Percentiles rank a stretch among this genome's conserved stretches.
Evolutionary conservation across 345 rosid genomes (phyloP).

Genomic region (Salix suchowensis): DNA sequence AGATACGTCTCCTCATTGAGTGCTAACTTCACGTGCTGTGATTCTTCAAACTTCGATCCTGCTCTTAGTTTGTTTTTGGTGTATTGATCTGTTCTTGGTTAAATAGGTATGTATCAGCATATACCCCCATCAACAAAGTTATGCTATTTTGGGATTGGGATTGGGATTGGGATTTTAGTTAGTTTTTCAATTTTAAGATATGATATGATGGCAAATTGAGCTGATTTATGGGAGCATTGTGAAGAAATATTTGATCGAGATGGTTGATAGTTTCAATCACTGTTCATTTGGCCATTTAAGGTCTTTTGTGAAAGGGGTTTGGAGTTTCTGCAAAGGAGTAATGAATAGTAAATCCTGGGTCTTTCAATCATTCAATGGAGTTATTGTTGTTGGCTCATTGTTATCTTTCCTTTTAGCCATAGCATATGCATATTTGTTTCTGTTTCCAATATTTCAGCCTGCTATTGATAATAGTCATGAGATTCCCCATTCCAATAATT

Average conservation of each 20-base stretch:
- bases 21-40: not conserved
- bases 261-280: slow-evolving; percentile 19
- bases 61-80: not conserved
- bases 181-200: not conserved
- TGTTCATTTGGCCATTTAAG: slow-evolving; percentile 25
- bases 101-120: not conserved
- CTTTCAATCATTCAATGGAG: slow-evolving; percentile 38
- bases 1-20: not conserved
- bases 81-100: not conserved
- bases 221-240: not conserved
- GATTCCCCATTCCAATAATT: slow-evolving; percentile 23
- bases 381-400: slow-evolving; percentile 31
- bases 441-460: slow-evolving; percentile 42
- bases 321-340: slow-evolving; percentile 25
- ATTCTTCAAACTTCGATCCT: not conserved
- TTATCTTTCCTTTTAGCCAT: slow-evolving; percentile 40
- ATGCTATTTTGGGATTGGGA: not conserved
- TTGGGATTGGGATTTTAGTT: not conserved
- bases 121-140: not conserved
- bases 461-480: slow-evolving; percentile 11
- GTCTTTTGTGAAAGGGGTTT: slow-evolving; percentile 22
- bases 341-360: slow-evolving; percentile 33
- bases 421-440: slow-evolving; percentile 35
- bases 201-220: not conserved
- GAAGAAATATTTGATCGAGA: slow-evolving; percentile 8